These are phyloP conservation scores for Flaveria floridana DNA, from an alignment of 140 eudicot species.

Conservation along the genomic window DNA sequence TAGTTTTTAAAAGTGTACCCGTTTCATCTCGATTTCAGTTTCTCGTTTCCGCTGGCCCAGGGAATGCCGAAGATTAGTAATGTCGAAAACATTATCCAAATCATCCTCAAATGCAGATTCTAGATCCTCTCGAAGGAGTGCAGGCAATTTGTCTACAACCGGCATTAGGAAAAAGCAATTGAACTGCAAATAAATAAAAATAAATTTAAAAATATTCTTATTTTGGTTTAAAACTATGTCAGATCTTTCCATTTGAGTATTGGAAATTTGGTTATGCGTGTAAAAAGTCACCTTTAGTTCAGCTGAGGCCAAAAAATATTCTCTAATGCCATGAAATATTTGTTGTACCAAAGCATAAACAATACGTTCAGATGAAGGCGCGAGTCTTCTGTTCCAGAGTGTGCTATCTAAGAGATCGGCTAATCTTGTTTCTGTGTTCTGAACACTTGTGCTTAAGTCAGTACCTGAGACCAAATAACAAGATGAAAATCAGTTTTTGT, in stretches of 20 bases:
- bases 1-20: slow-evolving; percentile 39
- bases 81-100: slow-evolving; percentile 75
- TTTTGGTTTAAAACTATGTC: neutral
- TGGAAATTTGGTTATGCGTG: neutral
- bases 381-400: slow-evolving; percentile 92
- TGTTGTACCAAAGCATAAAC: slow-evolving; percentile 97
- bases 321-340: slow-evolving; percentile 95
- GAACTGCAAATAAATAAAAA: slow-evolving; percentile 60
- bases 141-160: slow-evolving; percentile 94
- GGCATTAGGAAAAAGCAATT: slow-evolving; percentile 95
- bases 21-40: slow-evolving; percentile 76
- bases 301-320: slow-evolving; percentile 89
- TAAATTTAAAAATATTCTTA: neutral
- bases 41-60: slow-evolving; percentile 66
- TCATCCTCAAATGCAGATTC: slow-evolving; percentile 84
- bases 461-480: slow-evolving; percentile 59
- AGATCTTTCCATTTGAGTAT: neutral
- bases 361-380: slow-evolving; percentile 97
- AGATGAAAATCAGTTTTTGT: neutral
- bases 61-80: slow-evolving; percentile 68
- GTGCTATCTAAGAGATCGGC: slow-evolving; percentile 95
- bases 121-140: slow-evolving; percentile 77
- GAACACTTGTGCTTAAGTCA: slow-evolving; percentile 58
- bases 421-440: slow-evolving; percentile 81
- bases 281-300: slow-evolving; percentile 64